Conservation (phyloP, 371 early-diverging fungal species). For the Rhizopus arrhizus region DNA sequence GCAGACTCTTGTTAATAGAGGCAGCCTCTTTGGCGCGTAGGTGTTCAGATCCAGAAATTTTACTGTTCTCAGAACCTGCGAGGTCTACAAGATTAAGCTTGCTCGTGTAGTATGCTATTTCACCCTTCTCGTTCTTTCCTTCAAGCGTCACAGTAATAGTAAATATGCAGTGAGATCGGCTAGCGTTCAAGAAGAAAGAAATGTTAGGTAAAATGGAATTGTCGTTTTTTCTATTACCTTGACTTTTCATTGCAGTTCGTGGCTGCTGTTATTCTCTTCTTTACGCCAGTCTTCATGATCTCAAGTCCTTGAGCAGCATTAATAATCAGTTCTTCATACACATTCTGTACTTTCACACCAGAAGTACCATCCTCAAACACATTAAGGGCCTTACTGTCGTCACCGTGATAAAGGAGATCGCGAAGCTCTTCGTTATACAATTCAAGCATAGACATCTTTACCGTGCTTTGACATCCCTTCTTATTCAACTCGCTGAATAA, state of each 20-base stretch:
- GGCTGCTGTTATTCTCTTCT: conserved; percentile 80
- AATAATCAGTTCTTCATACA: conserved; percentile 75
- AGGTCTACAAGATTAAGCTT: conserved; percentile 96
- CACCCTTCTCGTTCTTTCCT: conserved; percentile 76
- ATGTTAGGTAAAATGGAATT: neutral
- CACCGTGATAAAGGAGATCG: conserved; percentile 75
- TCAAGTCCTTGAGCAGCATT: conserved; percentile 76
- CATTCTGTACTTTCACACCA: conserved; percentile 78
- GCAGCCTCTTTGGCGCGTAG: conserved; percentile 90
- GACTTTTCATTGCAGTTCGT: conserved; percentile 92
- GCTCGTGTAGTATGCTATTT: conserved; percentile 85
- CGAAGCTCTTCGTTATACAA: conserved; percentile 98
- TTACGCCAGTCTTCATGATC: conserved; percentile 74
- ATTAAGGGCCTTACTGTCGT: conserved; percentile 45
- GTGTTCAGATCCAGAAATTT: conserved; percentile 88
- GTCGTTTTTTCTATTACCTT: conserved; percentile 46
- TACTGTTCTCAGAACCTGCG: conserved; percentile 97
- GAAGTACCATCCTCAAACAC: conserved; percentile 71
- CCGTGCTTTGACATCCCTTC: conserved; percentile 68
- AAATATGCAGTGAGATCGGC: conserved; percentile 95
- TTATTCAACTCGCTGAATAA: conserved; percentile 76
- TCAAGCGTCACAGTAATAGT: conserved; percentile 86
- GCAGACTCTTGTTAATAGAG: conserved; percentile 85
- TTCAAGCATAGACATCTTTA: conserved; percentile 90
- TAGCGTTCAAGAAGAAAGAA: conserved; percentile 20